These are phyloP conservation scores for Vigna angularis DNA, from an alignment of 306 rosid genomes.

Conservation along the genomic window DNA sequence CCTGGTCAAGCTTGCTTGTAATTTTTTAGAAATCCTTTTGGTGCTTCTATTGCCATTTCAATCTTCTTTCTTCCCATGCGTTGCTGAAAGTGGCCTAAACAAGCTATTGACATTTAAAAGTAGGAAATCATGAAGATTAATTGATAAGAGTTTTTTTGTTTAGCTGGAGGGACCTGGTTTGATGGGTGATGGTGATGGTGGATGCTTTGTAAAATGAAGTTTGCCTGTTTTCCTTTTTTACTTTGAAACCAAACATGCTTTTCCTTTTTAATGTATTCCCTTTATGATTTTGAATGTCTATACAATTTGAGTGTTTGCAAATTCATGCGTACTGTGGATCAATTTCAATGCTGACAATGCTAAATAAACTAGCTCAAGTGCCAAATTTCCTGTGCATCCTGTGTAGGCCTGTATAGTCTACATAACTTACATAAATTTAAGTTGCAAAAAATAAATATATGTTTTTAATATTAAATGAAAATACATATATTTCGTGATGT, in stretches of 20 bases:
- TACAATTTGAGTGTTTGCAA: background rate
- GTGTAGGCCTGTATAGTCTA: too few species aligned
- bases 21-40: background rate
- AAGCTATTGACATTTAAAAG: conserved; percentile 29
- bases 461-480: too few species aligned
- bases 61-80: background rate
- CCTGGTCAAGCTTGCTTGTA: conserved; percentile 36
- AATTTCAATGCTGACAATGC: background rate
- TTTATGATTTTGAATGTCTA: background rate
- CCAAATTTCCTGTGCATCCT: too few species aligned
- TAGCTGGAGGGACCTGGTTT: background rate
- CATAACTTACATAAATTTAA: too few species aligned
- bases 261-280: background rate
- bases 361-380: too few species aligned
- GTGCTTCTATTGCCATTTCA: background rate
- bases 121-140: background rate
- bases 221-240: background rate
- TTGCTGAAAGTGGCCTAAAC: conserved; percentile 43
- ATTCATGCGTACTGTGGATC: background rate
- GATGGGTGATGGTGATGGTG: background rate
- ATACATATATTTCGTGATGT: too few species aligned
- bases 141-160: background rate
- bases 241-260: background rate
- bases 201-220: background rate
- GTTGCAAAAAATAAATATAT: too few species aligned